Conservation (phyloP, 805 yeast species). For the Saccharomycopsis capsularis region DNA sequence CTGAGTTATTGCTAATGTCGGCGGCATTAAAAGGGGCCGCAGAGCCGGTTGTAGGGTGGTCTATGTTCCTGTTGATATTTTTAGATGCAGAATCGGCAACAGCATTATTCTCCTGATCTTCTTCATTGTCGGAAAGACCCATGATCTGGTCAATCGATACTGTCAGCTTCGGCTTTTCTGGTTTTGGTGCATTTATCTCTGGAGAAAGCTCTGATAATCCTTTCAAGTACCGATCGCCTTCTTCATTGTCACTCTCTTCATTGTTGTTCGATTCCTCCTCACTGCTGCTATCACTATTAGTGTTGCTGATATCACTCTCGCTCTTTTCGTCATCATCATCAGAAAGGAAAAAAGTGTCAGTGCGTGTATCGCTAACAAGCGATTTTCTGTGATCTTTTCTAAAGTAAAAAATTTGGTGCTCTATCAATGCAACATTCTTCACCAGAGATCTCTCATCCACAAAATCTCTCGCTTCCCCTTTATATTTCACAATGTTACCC, state of each 20-base stretch:
- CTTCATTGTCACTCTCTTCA: constrained; percentile 25
- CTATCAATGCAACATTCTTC: constrained; percentile 47
- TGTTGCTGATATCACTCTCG: neutral
- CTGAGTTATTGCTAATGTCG: neutral
- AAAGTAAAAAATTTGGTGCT: constrained; percentile 28
- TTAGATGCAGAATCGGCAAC: neutral
- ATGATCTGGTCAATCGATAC: neutral
- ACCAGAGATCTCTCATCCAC: constrained; percentile 65
- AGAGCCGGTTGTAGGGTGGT: neutral
- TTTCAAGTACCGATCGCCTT: too few relatives aligned
- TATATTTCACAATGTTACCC: constrained; percentile 71
- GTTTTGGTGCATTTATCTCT: too few relatives aligned
- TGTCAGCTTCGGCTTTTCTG: neutral
- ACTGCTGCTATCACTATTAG: neutral
- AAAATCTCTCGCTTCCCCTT: constrained; percentile 70
- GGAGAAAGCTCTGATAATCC: too few relatives aligned
- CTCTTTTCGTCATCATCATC: constrained; percentile 1
- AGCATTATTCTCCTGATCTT: constrained; percentile 5
- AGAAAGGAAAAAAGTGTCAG: neutral
- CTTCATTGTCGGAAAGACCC: neutral
- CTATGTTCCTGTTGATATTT: neutral
- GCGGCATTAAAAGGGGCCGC: neutral
- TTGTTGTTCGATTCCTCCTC: constrained; percentile 23
- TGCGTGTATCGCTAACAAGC: neutral
- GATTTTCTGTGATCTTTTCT: neutral